Conservation (phyloP, 2,329 filamentous ascomycete genomes). For the Beauveria varroae region DNA sequence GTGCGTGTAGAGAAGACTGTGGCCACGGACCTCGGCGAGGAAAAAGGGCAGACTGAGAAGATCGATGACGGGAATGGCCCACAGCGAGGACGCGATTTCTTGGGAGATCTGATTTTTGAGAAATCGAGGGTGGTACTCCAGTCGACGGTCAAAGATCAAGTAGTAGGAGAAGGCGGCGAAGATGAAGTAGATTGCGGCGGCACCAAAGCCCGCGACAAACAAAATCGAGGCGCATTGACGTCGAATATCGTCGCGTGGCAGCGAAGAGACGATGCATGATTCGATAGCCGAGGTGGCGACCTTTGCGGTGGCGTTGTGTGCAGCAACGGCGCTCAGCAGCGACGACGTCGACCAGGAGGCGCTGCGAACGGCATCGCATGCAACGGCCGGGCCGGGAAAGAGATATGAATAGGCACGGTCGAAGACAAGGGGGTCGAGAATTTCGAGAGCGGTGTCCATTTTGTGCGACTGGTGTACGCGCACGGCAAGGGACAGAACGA, state of each 20-base stretch:
- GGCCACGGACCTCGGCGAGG: slow-evolving; percentile 38
- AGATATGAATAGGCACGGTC: slow-evolving; percentile 33
- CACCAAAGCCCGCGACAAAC: slow-evolving; percentile 31
- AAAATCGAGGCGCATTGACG: slow-evolving; percentile 32
- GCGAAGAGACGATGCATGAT: slow-evolving; percentile 39
- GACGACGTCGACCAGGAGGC: slow-evolving; percentile 10
- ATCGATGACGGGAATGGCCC: slow-evolving; percentile 36
- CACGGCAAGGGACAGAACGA: neutral
- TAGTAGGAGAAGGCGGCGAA: slow-evolving; percentile 65
- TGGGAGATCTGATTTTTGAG: slow-evolving; percentile 38
- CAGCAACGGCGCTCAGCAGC: slow-evolving; percentile 1
- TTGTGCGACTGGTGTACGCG: slow-evolving; percentile 6
- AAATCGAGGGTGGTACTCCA: slow-evolving; percentile 40
- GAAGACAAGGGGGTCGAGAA: slow-evolving; percentile 33
- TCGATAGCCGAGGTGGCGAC: slow-evolving; percentile 26
- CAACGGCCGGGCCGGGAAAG: slow-evolving; percentile 20
- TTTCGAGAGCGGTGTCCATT: slow-evolving; percentile 34
- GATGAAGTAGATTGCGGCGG: slow-evolving; percentile 49
- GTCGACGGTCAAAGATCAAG: slow-evolving; percentile 48
- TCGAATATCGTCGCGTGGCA: slow-evolving; percentile 32
- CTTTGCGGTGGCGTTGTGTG: slow-evolving; percentile 9
- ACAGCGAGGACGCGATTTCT: slow-evolving; percentile 36
- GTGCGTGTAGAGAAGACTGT: slow-evolving; percentile 33
- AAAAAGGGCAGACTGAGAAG: slow-evolving; percentile 38
- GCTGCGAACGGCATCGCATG: slow-evolving; percentile 10